Percentiles rank a stretch among this genome's conserved stretches.
phyloP scores from a whole-genome alignment of 106 monocot genomes.

The Dioscorea alata region DNA sequence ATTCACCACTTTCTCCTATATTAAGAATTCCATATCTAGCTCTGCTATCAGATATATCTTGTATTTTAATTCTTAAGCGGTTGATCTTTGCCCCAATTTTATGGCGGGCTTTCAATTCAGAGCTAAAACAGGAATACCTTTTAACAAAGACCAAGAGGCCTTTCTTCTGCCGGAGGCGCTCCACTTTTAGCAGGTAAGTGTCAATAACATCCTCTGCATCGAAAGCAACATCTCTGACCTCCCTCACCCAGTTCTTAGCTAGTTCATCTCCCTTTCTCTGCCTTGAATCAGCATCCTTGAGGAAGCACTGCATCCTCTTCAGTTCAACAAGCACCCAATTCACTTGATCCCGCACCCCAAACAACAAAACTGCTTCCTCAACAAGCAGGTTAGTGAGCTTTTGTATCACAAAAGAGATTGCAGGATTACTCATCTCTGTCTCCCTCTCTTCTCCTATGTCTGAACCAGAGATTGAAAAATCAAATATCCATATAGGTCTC shows the following conservation, averaged over 20 bases:
- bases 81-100: constrained; percentile 9
- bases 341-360: constrained; percentile 8
- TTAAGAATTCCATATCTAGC: constrained; percentile 6
- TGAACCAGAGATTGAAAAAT: too few relatives aligned
- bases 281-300: constrained; percentile 20
- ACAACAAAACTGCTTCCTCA: constrained; percentile 8
- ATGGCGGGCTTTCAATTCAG: background rate
- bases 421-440: background rate
- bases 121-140: background rate
- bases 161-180: background rate
- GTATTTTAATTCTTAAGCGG: constrained; percentile 10
- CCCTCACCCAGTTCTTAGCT: constrained; percentile 18
- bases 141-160: background rate
- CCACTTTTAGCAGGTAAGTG: constrained; percentile 2
- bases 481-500: too few relatives aligned
- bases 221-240: constrained; percentile 22
- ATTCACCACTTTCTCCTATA: background rate
- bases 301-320: constrained; percentile 24
- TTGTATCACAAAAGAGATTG: background rate
- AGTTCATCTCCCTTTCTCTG: constrained; percentile 3
- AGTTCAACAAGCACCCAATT: constrained; percentile 22
- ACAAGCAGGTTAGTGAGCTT: background rate
- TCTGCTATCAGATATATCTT: constrained; percentile 4
- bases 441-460: too few relatives aligned
- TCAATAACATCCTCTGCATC: constrained; percentile 32